Evolutionary conservation across 495 filamentous ascomycete genomes (phyloP).

Genomic region (Trichocladium uniseriatum): DNA sequence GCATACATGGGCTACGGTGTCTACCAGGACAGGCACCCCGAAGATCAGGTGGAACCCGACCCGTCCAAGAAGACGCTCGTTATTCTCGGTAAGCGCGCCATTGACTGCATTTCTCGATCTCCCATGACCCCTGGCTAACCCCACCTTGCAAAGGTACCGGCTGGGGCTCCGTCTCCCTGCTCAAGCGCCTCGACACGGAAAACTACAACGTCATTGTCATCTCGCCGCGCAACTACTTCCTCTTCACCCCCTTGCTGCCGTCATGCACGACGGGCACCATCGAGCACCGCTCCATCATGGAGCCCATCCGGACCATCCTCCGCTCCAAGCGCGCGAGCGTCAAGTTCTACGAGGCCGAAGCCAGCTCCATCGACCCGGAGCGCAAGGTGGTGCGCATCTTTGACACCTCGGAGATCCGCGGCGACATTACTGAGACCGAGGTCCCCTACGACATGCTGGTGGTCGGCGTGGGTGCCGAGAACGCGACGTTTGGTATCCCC

Average conservation of each 20-base stretch:
- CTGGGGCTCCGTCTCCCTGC: slow-evolving; percentile 91
- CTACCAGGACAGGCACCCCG: slow-evolving; percentile 70
- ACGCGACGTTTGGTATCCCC: slow-evolving; percentile 95
- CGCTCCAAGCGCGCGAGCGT: slow-evolving; percentile 85
- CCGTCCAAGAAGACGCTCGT: slow-evolving; percentile 94
- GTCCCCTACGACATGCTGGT: slow-evolving; percentile 98
- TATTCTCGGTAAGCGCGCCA: slow-evolving; percentile 63
- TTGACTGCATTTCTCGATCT: not conserved
- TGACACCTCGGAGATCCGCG: slow-evolving; percentile 89
- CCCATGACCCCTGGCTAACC: slow-evolving; percentile 10
- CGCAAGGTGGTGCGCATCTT: slow-evolving; percentile 78
- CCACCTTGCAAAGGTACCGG: slow-evolving; percentile 58
- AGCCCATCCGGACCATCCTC: slow-evolving; percentile 89
- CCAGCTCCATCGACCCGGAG: slow-evolving; percentile 90
- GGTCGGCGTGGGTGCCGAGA: slow-evolving; percentile 93
- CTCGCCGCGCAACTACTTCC: slow-evolving; percentile 98
- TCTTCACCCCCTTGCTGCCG: slow-evolving; percentile 94
- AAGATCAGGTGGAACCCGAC: slow-evolving; percentile 71
- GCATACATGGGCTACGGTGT: slow-evolving; percentile 70
- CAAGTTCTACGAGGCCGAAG: slow-evolving; percentile 96
- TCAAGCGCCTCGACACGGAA: slow-evolving; percentile 96
- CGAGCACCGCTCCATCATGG: slow-evolving; percentile 99
- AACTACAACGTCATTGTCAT: slow-evolving; percentile 98
- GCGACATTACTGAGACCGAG: slow-evolving; percentile 70
- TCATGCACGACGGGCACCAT: slow-evolving; percentile 95